Percentiles rank a stretch among this genome's conserved stretches.
Evolutionary conservation across 495 filamentous ascomycete species (phyloP).

Genomic region (Stereocaulon alpinum): DNA sequence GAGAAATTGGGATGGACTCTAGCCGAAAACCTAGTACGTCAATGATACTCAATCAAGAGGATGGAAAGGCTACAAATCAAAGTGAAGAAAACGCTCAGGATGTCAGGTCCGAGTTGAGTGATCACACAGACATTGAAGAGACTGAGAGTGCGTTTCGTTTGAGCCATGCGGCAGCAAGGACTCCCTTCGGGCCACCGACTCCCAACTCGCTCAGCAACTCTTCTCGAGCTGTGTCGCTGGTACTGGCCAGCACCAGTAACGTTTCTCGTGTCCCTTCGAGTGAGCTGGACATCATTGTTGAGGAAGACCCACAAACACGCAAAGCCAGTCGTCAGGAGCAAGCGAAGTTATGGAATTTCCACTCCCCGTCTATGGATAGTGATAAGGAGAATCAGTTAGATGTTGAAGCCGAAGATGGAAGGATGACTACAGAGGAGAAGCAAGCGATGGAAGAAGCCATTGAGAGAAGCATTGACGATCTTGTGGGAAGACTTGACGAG

Average conservation of each 20-base stretch:
- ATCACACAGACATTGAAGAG: not conserved
- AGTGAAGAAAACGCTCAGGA: not conserved
- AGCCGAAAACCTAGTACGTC: not conserved
- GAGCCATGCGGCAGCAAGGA: not conserved
- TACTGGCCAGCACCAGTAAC: not conserved
- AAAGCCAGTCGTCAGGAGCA: slow-evolving; percentile 8
- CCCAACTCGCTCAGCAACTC: not conserved
- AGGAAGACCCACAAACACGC: not conserved
- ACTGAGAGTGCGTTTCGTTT: not conserved
- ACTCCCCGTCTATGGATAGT: not conserved
- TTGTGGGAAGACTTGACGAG: not conserved
- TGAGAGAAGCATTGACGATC: slow-evolving; percentile 13
- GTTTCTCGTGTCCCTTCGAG: not conserved
- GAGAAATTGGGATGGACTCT: not conserved
- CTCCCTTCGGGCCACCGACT: not conserved
- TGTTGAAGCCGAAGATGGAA: not conserved
- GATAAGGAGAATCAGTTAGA: not conserved
- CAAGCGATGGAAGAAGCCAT: slow-evolving; percentile 15
- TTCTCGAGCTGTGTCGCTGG: not conserved
- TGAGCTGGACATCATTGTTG: slow-evolving; percentile 2
- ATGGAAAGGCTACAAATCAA: not conserved
- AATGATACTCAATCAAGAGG: not conserved
- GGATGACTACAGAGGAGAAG: slow-evolving; percentile 13
- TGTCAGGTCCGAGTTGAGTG: not conserved
- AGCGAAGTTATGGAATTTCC: slow-evolving; percentile 5